A percentile compares a stretch with the other conserved stretches of the same genome.
phyloP scores from a whole-genome alignment of 768 basidiomycete species.

The Phlegmacium glaucopus region DNA sequence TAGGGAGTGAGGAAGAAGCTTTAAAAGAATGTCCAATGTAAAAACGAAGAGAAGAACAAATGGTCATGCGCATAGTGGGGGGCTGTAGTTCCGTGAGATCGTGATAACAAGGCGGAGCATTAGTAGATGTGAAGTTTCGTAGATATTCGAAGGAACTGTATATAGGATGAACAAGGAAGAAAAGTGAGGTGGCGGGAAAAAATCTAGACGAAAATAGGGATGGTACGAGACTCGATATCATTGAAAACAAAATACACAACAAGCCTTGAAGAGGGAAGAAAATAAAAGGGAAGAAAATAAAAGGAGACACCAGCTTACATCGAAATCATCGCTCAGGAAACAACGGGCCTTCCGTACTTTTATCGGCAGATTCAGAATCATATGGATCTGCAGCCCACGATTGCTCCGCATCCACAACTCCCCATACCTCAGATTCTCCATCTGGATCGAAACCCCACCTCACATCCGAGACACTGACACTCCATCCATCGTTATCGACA shows the following conservation, averaged over 20 bases:
- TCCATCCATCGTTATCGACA: not conserved
- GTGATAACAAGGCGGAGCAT: too few species aligned
- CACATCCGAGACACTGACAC: too few species aligned
- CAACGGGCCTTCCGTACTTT: slow-evolving; percentile 37
- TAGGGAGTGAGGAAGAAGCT: too few species aligned
- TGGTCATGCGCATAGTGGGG: too few species aligned
- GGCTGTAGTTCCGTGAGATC: too few species aligned
- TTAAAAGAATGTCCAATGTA: too few species aligned
- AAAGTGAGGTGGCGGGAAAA: not conserved
- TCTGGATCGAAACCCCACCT: slow-evolving; percentile 38
- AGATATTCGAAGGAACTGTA: too few species aligned
- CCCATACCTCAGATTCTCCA: slow-evolving; percentile 29
- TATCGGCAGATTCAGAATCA: slow-evolving; percentile 40
- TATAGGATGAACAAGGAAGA: too few species aligned
- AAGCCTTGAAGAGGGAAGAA: not conserved
- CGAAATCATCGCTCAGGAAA: slow-evolving; percentile 40
- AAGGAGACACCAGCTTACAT: not conserved
- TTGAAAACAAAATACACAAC: not conserved
- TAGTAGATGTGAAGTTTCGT: too few species aligned
- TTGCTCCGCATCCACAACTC: slow-evolving; percentile 4
- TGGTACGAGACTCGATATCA: not conserved
- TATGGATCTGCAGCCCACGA: slow-evolving; percentile 2
- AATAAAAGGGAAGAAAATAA: not conserved
- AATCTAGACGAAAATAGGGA: not conserved
- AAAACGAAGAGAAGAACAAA: too few species aligned